Percentiles rank a stretch among this genome's conserved stretches.
Conservation (phyloP, 163 green algal species). For the Scenedesmus sp. region DNA sequence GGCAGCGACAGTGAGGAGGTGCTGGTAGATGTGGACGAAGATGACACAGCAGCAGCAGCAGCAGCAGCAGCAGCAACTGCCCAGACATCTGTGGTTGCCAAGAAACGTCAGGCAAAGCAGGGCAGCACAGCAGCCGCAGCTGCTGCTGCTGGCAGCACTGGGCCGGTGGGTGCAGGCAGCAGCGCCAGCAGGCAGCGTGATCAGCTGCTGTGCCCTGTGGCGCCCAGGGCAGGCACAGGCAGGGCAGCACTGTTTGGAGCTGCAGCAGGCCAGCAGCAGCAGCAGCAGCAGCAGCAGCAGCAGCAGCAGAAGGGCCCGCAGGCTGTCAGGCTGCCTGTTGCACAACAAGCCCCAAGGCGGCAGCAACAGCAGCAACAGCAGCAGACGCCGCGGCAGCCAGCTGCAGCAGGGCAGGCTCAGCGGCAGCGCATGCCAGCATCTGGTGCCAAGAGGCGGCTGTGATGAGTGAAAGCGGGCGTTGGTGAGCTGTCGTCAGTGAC, state of each 20-base stretch:
- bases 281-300: slow-evolving; percentile 1
- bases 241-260: neutral
- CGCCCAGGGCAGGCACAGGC: neutral
- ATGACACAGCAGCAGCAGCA: neutral
- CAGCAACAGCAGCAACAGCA: slow-evolving; percentile 10
- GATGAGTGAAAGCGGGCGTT: neutral
- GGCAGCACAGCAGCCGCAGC: neutral
- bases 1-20: slow-evolving; percentile 44
- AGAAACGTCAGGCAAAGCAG: neutral
- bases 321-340: neutral
- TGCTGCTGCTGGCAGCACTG: neutral
- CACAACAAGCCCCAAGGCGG: neutral
- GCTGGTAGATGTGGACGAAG: slow-evolving; percentile 30
- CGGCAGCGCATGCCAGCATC: neutral
- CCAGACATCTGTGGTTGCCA: neutral
- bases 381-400: neutral
- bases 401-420: neutral
- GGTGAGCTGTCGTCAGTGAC: neutral
- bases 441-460: neutral
- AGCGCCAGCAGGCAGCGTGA: neutral
- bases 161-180: neutral
- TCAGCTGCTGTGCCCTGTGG: slow-evolving; percentile 27
- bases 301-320: neutral
- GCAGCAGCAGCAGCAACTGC: neutral
- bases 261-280: neutral